A percentile compares a stretch with the other conserved stretches of the same genome.
These are phyloP conservation scores for Silene uniflora DNA, from an alignment of 148 eudicot species.

Conservation along the genomic window DNA sequence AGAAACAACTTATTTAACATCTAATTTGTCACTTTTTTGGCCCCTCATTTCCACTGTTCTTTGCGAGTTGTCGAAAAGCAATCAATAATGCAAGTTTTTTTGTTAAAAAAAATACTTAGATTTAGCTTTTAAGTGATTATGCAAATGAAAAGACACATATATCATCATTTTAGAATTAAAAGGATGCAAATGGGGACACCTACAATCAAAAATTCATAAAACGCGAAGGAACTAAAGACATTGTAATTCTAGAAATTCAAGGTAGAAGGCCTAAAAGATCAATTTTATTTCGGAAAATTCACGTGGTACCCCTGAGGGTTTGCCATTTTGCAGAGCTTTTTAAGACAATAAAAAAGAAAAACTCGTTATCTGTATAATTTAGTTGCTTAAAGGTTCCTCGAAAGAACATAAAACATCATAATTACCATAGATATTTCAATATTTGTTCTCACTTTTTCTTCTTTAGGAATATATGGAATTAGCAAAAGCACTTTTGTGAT, in stretches of 20 bases:
- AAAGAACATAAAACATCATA: not conserved
- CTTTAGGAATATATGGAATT: not conserved
- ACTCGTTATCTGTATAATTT: not conserved
- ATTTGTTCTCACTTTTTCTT: not conserved
- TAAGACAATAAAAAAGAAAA: not conserved
- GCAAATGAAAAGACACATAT: not conserved
- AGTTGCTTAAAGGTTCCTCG: not conserved
- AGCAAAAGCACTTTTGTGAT: conserved; percentile 20
- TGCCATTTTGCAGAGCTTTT: not conserved
- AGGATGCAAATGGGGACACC: not conserved
- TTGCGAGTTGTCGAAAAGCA: conserved; percentile 11
- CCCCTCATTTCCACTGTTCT: not conserved
- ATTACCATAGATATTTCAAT: not conserved
- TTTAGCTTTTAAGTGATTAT: not conserved
- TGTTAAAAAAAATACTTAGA: not conserved
- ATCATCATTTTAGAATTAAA: not conserved
- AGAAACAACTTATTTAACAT: conserved; percentile 3
- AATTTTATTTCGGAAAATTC: too few relatives aligned
- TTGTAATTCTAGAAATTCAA: too few relatives aligned
- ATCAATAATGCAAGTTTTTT: conserved; percentile 4
- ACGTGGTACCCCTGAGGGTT: too few relatives aligned
- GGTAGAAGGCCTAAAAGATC: too few relatives aligned
- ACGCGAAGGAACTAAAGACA: too few relatives aligned
- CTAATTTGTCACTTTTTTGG: not conserved
- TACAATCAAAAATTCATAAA: too few relatives aligned